Percentiles rank a stretch among this genome's conserved stretches.
phyloP scores from a whole-genome alignment of 257 asterid species.

The Ocimum tenuiflorum region DNA sequence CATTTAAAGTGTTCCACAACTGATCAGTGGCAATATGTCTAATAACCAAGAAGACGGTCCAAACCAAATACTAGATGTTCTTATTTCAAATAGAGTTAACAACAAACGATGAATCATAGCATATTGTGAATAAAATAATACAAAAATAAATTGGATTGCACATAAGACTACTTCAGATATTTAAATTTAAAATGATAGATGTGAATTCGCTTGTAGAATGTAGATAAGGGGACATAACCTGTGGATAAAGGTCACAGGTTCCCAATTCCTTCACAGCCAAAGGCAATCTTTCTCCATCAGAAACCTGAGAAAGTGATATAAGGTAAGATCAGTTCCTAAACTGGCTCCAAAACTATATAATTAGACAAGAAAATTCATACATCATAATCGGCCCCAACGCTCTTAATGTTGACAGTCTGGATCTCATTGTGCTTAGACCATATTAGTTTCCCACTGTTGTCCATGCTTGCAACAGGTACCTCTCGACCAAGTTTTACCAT shows the following conservation, averaged over 20 bases:
- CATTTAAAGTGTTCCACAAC: not conserved
- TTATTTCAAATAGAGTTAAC: not conserved
- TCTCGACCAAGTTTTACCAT: constrained; percentile 98
- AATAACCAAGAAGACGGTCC: not conserved
- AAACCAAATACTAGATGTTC: not conserved
- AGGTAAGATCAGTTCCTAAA: constrained; percentile 13
- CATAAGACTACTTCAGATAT: constrained; percentile 1
- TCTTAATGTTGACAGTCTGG: constrained; percentile 91
- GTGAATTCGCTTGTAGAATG: not conserved
- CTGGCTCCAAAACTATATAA: constrained; percentile 1
- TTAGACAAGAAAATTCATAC: constrained; percentile 26
- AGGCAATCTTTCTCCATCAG: constrained; percentile 96
- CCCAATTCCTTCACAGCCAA: constrained; percentile 95
- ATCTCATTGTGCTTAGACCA: constrained; percentile 99
- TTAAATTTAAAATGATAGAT: not conserved
- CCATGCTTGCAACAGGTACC: constrained; percentile 97
- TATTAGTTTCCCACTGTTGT: constrained; percentile 85
- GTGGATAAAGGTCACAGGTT: constrained; percentile 96
- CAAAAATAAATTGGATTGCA: not conserved
- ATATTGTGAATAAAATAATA: not conserved
- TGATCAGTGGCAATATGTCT: not conserved
- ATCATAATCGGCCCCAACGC: constrained; percentile 86
- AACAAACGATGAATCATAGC: not conserved
- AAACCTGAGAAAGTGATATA: constrained; percentile 43
- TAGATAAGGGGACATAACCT: constrained; percentile 41